Evolutionary conservation across 257 asterid genomes (phyloP).

Genomic region (Solanum stenotomum): DNA sequence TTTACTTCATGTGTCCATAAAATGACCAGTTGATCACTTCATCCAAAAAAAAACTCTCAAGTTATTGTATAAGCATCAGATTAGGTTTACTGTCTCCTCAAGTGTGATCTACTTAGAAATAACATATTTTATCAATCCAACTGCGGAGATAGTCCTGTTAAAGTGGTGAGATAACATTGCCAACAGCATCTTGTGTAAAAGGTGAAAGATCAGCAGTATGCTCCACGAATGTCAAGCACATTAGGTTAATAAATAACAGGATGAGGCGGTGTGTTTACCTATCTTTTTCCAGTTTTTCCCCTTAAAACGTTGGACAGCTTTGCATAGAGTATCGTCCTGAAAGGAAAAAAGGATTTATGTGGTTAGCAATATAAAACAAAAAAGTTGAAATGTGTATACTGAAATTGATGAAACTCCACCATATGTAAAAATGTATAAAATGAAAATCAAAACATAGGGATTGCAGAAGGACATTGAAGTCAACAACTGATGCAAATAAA

Average conservation of each 20-base stretch:
- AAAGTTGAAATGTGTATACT: background rate
- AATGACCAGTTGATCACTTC: background rate
- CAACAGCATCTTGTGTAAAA: background rate
- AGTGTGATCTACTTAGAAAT: background rate
- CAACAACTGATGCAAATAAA: background rate
- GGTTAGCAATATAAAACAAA: background rate
- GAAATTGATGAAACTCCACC: background rate
- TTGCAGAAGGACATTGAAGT: background rate
- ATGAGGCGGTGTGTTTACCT: slow-evolving; percentile 27
- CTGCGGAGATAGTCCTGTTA: background rate
- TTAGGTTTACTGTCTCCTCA: background rate
- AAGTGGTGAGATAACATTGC: background rate
- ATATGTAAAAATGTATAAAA: background rate
- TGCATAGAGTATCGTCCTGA: slow-evolving; percentile 61
- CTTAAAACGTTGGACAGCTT: slow-evolving; percentile 82
- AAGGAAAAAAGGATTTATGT: slow-evolving; percentile 7
- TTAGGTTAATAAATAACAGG: background rate
- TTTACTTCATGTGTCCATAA: background rate
- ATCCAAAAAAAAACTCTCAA: background rate
- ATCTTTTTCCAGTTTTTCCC: slow-evolving; percentile 98
- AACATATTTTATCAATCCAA: background rate
- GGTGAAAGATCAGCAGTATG: background rate
- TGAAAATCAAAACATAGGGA: background rate
- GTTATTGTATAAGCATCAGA: background rate
- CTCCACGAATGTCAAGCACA: background rate